Base-by-base conservation (phyloP, 352 stramenopile species). In the Phytophthora fragariae region DNA sequence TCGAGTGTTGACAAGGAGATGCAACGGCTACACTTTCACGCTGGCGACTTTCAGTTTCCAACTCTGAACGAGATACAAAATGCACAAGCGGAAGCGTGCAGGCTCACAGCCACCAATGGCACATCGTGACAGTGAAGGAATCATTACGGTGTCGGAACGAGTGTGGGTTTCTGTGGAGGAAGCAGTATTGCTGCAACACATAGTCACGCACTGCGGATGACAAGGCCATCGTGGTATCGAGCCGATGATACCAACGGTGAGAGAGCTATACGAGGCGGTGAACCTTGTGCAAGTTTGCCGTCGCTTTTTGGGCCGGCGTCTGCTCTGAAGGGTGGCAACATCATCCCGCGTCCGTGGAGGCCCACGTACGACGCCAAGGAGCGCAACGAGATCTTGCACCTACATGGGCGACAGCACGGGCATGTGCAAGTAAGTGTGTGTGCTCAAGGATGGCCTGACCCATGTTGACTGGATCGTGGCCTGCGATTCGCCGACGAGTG, bases 381-480 rank as follows among this genome's bases (percentile, higher is more conserved):
- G 15, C 55, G 55, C 7, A 75, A 75, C 27, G 35, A 70, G 24
- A 29, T 31, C 29, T 9, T 72, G 3, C 60, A 74, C 17, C 5
- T 57, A 46, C 6, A 24, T 72, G 21, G 65, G 47, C 1, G 57
- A 63, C n/a, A 54, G 33, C 31, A 47, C 58, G 8, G 52, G 41
- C 2, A 1, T 8, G 17, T 47, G 15, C 35, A 15, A 41, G 10
- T 61, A 70, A 10, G 37, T 70, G 6, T 31, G 31, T 3, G 62
- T 75, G 6, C 41, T 75, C 1, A 75, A 69, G 15, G 53, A 75
- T 31, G 53, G 53, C 5, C 33, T 70, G 1, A 66, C 49, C 5
- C 61, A 65, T 21, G 70, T 62, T 37, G 61, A 21, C 17, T 61
- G 70, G 46, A 15, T 75, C 0, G 44, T 66, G 6, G 53, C 62